Evolutionary conservation across 1,284 basidiomycete species (phyloP), one percentile per base, ranked within the genome.

Genomic region (Apiotrichum domesticum): DNA sequence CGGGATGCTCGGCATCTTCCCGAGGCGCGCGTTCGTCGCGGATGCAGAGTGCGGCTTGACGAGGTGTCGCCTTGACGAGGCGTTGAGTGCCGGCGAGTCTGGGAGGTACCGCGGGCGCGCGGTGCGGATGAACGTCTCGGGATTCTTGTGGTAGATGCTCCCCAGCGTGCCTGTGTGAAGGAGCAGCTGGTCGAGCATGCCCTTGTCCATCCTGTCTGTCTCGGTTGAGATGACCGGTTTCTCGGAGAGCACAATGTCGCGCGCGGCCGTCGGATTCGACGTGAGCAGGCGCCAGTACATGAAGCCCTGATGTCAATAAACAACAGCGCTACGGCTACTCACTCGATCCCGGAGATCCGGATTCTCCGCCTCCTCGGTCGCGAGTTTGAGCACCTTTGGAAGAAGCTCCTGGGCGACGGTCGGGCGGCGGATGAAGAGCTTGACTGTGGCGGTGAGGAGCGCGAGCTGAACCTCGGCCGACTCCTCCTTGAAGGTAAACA

Each of bases 231-330:
- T 98, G 3, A 91, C 81, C 14, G 96, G 96, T 68, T 97, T 98
- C 63, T 92, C 89, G 7, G 90, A 83, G 15, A 98, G 81, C n/a
- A 98, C 93, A 59, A 98, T 88, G 64, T 90, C 87, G 44, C 87
- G 84, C 3, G 96, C 95, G 1, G 88, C 87, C 1, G 86, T 80
- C 2, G 96, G 93, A 72, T 97, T 93, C 65, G 93, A 87, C 1
- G 95, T 95, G 41, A 98, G 82, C 77, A 99, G 81, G 48, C 96
- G 86, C 95, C 95, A 98, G 78, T 98, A 99, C 88, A 99, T 98
- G 79, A 95, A 98, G 0, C 95, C 77, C 75, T 78, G 58, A 7
- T 35, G 46, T 47, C n/a, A 47, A 35, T 37, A 9, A 7, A 21
- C 21, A 21, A 21, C 21, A 13, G 3, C 4, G 3, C 35, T 13